Base-by-base conservation (phyloP, 306 rosid species). In the Alnus glutinosa region DNA sequence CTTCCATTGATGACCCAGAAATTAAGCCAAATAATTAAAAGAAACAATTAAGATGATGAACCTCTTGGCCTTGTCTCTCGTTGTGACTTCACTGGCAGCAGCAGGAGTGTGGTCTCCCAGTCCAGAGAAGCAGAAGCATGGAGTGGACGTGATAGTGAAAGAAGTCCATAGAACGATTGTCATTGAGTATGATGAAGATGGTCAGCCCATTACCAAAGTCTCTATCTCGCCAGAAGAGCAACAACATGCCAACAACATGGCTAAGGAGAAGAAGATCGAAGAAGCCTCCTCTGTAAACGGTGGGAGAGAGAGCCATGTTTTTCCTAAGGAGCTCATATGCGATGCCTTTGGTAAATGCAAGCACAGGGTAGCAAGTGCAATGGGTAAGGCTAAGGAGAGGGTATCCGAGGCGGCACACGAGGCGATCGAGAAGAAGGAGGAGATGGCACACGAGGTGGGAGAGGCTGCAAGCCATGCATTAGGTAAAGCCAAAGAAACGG, bases 271-370 rank as follows among this genome's bases (percentile, higher is more conserved):
- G 11, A 82, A 55, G 52, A 78, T 83, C 63, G 79, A 81, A 59
- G 85, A 85, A 47, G 85, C 87, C 0, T 74, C 89, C n/a, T 88
- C 90, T 0, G 75, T 59, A 14, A 63, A 64, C 2, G 47, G 71
- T 0, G 9, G 28, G 36, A 64, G 34, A 0, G 70, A 77, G 3
- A 59, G 68, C 15, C 55, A 77, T 28, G 83, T 66, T 12, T 50
- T 70, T 9, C 79, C 91, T 0, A 86, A 57, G 63, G 98, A 91
- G 64, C 82, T 87, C 50, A 80, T 94, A 4, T 88, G 97, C 61
- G 98, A 91, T 7, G 89, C 91, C 1, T 89, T 79, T 6, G 95
- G 94, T 1, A 89, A 80, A 76, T 91, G 97, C 84, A 92, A 89
- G 82, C 89, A 92, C 46, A 82, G 62, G 76, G 83, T 90, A 1